Base-by-base conservation (phyloP, 2,329 filamentous ascomycete genomes). In the Colletotrichum cordylinicola region DNA sequence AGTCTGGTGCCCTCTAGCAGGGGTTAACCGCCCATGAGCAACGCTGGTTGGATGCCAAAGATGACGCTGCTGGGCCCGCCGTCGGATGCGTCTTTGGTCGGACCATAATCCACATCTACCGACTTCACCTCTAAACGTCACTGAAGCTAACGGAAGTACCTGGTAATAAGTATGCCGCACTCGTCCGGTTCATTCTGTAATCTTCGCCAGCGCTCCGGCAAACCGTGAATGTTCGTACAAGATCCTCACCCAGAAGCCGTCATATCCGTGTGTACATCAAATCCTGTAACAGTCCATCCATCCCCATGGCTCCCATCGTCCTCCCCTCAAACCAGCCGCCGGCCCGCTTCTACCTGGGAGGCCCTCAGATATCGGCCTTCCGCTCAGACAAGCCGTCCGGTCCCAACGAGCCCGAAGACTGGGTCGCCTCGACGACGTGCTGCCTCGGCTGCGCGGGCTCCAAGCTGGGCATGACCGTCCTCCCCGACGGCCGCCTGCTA, bases 181-280 rank as follows among this genome's bases (percentile, higher is more conserved):
- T 0, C 9, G 2, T 43, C 9, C 1, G 1, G 16, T 43, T 2
- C 39, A 2, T n/a, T n/a, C 1, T 1, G 18, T 3, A 6, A 2
- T 43, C 39, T n/a, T 43, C 8, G 39, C 16, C 37, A 43, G 16
- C 1, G 1, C 18, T 43, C 8, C 16, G 39, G 4, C 2, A n/a
- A 43, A 43, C 39, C 2, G 16, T 10, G 1, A 16, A 2, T 6
- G 3, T n/a, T 43, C 39, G 6, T 0, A 43, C 8, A 2, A n/a
- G 2, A 24, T 24, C 24, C 39, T 43, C 39, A n/a, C 39, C 4
- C 39, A 43, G 39, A 16, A 43, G 39, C 0, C 39, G 39, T 16
- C 0, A 10, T 2, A 43, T 43, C 37, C 0, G 37, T 2, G 37
- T 39, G 37, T 39, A 4, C 16, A 18, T 39, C 15, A 18, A 1